A percentile compares a stretch with the other conserved stretches of the same genome.
Conservation (phyloP, 805 yeast genomes). For the Wickerhamomyces chaumierensis region DNA sequence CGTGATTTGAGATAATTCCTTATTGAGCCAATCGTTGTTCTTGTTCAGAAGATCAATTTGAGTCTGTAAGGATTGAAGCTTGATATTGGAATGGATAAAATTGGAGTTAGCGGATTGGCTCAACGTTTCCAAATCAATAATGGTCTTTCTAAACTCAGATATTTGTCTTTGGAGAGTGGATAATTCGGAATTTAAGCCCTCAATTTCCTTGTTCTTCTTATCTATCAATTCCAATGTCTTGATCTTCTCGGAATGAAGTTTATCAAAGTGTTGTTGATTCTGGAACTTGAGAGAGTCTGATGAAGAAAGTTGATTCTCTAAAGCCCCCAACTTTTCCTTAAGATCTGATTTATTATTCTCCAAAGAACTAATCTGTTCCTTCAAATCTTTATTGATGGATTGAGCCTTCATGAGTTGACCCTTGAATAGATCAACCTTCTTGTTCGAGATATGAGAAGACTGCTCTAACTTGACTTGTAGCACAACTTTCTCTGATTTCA, state of each 20-base stretch:
- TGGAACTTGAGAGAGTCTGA: constrained; percentile 3
- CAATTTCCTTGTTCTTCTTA: constrained; percentile 25
- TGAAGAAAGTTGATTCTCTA: constrained; percentile 5
- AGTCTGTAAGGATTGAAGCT: constrained; percentile 26
- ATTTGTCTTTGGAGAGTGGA: constrained; percentile 23
- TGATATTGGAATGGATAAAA: constrained; percentile 20
- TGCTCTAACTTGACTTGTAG: constrained; percentile 31
- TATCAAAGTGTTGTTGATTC: constrained; percentile 7
- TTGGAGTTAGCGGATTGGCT: constrained; percentile 22
- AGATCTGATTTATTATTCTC: constrained; percentile 15
- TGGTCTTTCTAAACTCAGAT: constrained; percentile 26
- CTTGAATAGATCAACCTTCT: constrained; percentile 22
- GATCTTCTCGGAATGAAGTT: constrained; percentile 17
- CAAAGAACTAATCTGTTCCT: constrained; percentile 12
- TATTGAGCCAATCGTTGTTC: constrained; percentile 30
- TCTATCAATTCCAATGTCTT: constrained; percentile 24
- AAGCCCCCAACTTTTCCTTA: constrained; percentile 7
- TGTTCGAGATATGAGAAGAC: constrained; percentile 21
- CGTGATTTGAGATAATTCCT: constrained; percentile 23
- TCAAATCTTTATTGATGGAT: constrained; percentile 14
- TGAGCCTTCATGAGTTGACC: constrained; percentile 17
- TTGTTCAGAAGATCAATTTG: constrained; percentile 30
- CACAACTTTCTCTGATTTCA: constrained; percentile 26
- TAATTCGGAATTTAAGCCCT: constrained; percentile 26
- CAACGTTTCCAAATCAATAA: constrained; percentile 27